These are phyloP conservation scores for Panicum miliaceum DNA, from an alignment of 176 grass and related monocot genomes.

Conservation along the genomic window DNA sequence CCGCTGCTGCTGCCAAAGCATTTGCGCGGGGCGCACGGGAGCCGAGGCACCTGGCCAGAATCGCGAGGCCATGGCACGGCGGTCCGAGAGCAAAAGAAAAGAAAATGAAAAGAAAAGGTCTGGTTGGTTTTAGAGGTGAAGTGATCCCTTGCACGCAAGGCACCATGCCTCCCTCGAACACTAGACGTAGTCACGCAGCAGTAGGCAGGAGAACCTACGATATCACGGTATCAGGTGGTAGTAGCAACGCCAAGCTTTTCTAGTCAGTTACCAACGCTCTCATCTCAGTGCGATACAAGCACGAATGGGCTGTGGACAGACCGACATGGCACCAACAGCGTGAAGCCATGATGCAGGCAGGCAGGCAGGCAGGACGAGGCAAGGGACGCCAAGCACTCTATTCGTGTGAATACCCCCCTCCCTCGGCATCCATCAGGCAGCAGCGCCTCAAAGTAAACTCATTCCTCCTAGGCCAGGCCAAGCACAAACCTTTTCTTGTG, in stretches of 20 bases:
- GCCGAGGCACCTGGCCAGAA: slow-evolving; percentile 2
- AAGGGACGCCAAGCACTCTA: not conserved
- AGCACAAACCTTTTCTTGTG: slow-evolving; percentile 41
- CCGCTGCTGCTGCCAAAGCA: slow-evolving; percentile 9
- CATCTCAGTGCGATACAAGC: not conserved
- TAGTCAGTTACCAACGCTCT: not conserved
- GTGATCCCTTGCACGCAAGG: slow-evolving; percentile 1
- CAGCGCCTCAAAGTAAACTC: not conserved
- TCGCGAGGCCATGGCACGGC: not conserved
- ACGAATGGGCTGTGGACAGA: not conserved
- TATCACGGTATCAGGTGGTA: too few relatives aligned
- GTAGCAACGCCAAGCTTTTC: not conserved
- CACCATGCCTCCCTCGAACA: not conserved
- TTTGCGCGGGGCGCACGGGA: not conserved
- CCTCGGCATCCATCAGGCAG: too few relatives aligned
- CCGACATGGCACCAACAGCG: not conserved
- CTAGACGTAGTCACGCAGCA: not conserved
- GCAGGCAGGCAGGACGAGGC: not conserved
- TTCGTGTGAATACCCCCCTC: too few relatives aligned
- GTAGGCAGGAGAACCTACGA: not conserved
- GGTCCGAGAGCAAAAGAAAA: not conserved
- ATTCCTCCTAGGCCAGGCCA: not conserved
- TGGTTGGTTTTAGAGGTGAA: slow-evolving; percentile 3
- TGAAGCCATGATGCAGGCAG: slow-evolving; percentile 23
- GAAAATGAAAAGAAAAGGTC: too few relatives aligned